Conservation (phyloP, 768 basidiomycete genomes). For the Phlebiopsis gigantea region DNA sequence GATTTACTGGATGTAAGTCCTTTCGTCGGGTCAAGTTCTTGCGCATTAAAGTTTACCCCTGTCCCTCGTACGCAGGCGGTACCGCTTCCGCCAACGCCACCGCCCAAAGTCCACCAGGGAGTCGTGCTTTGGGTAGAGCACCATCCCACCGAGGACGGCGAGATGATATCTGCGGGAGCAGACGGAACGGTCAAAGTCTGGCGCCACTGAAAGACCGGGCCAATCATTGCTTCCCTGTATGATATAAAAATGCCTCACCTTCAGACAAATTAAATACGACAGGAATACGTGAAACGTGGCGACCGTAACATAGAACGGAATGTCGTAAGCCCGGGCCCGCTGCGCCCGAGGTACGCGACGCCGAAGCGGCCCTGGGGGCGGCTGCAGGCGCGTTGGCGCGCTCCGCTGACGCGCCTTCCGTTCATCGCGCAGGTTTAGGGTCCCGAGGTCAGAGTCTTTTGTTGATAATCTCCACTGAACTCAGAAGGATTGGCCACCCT, state of each 20-base stretch:
- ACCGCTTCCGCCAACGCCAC: conserved; percentile 64
- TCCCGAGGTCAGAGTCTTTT: background rate
- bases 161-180: conserved; percentile 85
- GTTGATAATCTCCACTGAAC: too few species aligned
- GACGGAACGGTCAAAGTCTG: conserved; percentile 93
- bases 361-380: background rate
- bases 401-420: background rate
- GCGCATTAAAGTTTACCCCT: conserved; percentile 2
- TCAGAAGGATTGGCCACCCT: too few species aligned
- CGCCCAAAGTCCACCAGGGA: conserved; percentile 74
- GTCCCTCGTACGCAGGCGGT: conserved; percentile 47
- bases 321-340: background rate
- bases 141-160: conserved; percentile 74
- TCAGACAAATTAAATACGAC: background rate
- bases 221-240: conserved; percentile 13
- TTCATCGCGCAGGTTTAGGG: background rate
- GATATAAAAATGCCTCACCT: background rate
- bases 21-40: conserved; percentile 6
- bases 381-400: background rate
- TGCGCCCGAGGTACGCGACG: background rate
- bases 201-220: conserved; percentile 42
- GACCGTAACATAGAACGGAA: background rate
- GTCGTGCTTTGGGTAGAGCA: conserved; percentile 91
- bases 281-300: background rate
- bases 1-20: conserved; percentile 78